A percentile compares a stretch with the other conserved stretches of the same genome.
phyloP scores from a whole-genome alignment of 495 filamentous ascomycete genomes.

The Trypethelium eluteriae region DNA sequence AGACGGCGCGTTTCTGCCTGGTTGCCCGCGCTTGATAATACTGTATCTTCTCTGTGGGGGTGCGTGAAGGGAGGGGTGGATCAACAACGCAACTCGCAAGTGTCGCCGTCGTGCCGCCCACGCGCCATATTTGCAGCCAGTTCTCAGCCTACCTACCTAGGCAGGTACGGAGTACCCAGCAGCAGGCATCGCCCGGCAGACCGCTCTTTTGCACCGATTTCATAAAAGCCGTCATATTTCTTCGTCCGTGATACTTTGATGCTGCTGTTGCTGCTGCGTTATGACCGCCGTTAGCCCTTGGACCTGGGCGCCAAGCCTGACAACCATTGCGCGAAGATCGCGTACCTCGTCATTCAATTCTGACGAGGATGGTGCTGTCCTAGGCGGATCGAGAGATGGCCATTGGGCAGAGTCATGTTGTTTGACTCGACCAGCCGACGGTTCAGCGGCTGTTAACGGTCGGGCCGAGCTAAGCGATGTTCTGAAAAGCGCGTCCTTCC shows the following conservation, averaged over 20 bases:
- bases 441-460: conserved; percentile 19
- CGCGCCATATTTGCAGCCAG: too few species aligned
- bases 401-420: conserved; percentile 20
- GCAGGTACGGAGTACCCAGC: not conserved
- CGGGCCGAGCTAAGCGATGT: conserved; percentile 24
- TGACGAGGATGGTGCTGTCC: conserved; percentile 18
- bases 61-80: not conserved
- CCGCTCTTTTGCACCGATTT: conserved; percentile 1
- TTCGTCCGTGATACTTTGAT: not conserved
- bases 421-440: conserved; percentile 17
- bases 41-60: not conserved
- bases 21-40: not conserved
- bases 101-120: not conserved
- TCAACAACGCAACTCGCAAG: not conserved
- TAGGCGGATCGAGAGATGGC: conserved; percentile 16
- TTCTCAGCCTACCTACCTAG: too few species aligned
- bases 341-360: conserved; percentile 26
- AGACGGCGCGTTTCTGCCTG: conserved; percentile 10
- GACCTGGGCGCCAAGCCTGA: conserved; percentile 32
- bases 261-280: conserved; percentile 20
- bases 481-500: conserved; percentile 14
- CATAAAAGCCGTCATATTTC: not conserved
- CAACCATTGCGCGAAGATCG: conserved; percentile 23
- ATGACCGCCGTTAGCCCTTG: conserved; percentile 29
- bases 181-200: not conserved